Percentiles rank a stretch among this genome's conserved stretches.
Conservation (phyloP, 2,329 filamentous ascomycete genomes). For the Diaporthe sp. region DNA sequence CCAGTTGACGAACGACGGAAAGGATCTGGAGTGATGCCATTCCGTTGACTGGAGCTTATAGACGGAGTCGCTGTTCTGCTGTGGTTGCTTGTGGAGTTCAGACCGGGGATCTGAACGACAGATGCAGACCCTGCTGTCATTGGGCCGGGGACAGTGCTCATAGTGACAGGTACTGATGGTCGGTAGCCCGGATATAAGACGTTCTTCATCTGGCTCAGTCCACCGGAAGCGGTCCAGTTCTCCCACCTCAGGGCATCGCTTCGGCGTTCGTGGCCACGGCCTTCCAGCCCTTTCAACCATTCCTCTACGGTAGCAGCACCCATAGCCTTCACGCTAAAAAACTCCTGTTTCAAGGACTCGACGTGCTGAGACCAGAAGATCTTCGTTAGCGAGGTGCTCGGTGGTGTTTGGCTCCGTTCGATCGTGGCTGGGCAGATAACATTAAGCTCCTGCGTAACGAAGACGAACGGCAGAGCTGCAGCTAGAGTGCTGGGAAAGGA, state of each 20-base stretch:
- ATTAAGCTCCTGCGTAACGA: constrained; percentile 73
- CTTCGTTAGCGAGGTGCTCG: constrained; percentile 70
- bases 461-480: constrained; percentile 77
- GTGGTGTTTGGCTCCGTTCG: constrained; percentile 62
- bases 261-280: constrained; percentile 71
- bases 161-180: constrained; percentile 4
- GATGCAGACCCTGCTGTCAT: not conserved
- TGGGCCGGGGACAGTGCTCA: not conserved
- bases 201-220: constrained; percentile 54
- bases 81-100: constrained; percentile 12
- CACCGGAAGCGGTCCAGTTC: constrained; percentile 73
- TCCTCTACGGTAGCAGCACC: constrained; percentile 79
- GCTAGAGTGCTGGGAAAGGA: constrained; percentile 72
- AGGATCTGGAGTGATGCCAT: constrained; percentile 39
- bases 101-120: constrained; percentile 36
- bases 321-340: constrained; percentile 73
- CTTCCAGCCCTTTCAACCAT: constrained; percentile 82
- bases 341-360: constrained; percentile 72
- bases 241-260: constrained; percentile 79
- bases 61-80: constrained; percentile 32
- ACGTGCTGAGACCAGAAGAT: constrained; percentile 75
- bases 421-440: constrained; percentile 70
- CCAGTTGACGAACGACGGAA: constrained; percentile 41
- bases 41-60: constrained; percentile 34
- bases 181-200: constrained; percentile 45